Base-by-base conservation (phyloP, 176 grass and related monocot genomes). In the Oryza glaberrima region DNA sequence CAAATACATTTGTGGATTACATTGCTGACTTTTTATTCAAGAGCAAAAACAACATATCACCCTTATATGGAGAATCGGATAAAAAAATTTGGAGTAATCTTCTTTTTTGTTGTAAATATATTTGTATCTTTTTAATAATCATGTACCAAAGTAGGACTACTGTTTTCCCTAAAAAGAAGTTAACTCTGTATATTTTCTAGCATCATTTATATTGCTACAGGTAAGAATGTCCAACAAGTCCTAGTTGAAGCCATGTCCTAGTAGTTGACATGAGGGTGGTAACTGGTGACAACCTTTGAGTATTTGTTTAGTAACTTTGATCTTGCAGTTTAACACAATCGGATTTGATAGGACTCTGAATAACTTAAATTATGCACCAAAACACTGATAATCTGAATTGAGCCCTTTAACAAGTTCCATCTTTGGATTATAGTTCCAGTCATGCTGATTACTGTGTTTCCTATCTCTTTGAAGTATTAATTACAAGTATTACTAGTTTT, bases 381-480 rank as follows among this genome's bases (percentile, higher is more conserved):
- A 54, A 48, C 28, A 77, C 30, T 56, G 22, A 17, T 48, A 25
- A 1, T 52, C 16, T 84, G 32, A 54, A 68, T 51, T 7, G 36
- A 13, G 58, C 65, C 45, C 45, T 86, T 81, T 38, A 51, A 74
- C 12, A 20, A 73, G 13, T 9, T n/a, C 32, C 11, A 40, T 67
- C 45, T 43, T 58, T 28, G 46, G 19, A 15, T 84, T 84, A 48
- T 75, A 38, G 20, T 63, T 78, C 44, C 22, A 11, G 9, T 7
- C 69, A 54, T 67, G 56, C 58, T 61, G 75, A 43, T 46, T 71
- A 20, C 45, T 56, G 43, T 16, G 11, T 28, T 41, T 35, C n/a
- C 23, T 17, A 61, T 40, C 46, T 51, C 70, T 69, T 74, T 68
- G 30, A 46, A 58, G 40, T 83, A 52, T 82, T 65, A 67, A 22